A percentile compares a stretch with the other conserved stretches of the same genome.
Evolutionary conservation across 1,284 basidiomycete genomes (phyloP).

Genomic region (Stereum hirsutum): DNA sequence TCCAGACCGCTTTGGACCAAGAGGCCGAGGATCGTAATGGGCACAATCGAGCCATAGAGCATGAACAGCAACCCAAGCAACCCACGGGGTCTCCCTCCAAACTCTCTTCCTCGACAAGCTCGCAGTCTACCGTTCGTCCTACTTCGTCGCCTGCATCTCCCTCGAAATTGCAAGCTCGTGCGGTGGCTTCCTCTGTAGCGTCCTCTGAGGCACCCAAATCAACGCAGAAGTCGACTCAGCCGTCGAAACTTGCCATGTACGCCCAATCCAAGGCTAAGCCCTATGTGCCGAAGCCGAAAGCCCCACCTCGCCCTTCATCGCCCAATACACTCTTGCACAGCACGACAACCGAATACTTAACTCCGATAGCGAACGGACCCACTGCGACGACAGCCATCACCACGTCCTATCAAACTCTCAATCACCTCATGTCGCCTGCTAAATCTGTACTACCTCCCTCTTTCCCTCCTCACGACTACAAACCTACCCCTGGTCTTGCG

Average conservation of each 20-base stretch:
- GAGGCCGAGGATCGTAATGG: constrained; percentile 18
- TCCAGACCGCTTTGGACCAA: constrained; percentile 36
- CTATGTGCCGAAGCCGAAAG: constrained; percentile 15
- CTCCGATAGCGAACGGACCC: constrained; percentile 64
- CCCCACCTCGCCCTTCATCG: constrained; percentile 15
- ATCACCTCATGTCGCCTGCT: constrained; percentile 25
- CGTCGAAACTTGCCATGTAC: constrained; percentile 65
- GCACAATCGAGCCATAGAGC: too few species aligned
- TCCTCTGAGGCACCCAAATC: constrained; percentile 2
- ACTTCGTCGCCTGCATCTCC: neutral
- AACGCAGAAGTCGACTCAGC: neutral
- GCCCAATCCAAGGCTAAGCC: constrained; percentile 47
- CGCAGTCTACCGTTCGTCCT: constrained; percentile 9
- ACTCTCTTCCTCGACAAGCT: constrained; percentile 7
- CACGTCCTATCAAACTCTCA: constrained; percentile 61
- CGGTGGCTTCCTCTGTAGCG: constrained; percentile 1
- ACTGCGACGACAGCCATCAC: constrained; percentile 75
- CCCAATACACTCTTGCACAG: constrained; percentile 21
- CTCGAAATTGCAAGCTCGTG: constrained; percentile 2
- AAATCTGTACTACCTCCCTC: constrained; percentile 16
- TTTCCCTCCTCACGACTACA: constrained; percentile 10
- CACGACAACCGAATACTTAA: constrained; percentile 55
- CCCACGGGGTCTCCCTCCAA: constrained; percentile 1
- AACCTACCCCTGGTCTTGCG: neutral
- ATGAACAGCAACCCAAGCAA: too few species aligned